Base-by-base conservation (phyloP, 2,329 filamentous ascomycete genomes). In the Camillea tinctor region DNA sequence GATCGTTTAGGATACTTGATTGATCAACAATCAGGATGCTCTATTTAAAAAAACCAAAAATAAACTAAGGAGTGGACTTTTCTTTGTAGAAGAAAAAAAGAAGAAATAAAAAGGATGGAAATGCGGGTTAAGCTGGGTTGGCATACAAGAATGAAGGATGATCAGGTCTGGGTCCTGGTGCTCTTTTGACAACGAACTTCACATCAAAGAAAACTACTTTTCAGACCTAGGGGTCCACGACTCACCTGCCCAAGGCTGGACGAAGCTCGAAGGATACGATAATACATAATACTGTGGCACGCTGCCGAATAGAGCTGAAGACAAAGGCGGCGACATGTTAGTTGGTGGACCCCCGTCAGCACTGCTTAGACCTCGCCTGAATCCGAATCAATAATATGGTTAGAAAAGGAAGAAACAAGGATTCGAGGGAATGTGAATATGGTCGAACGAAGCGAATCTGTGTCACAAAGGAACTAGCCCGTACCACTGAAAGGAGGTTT, bases 381-480 rank as follows among this genome's bases (percentile, higher is more conserved):
- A 44, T 44, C 36, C 36, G 36, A 44, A 44, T 44, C 36, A 44
- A 44, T 44, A 44, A 44, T 44, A 44, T 17, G 17, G 36, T 15
- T 17, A n/a, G 6, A 44, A n/a, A 44, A n/a, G 36, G 36, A 44
- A 44, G 36, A 44, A 44, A 17, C 36, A 44, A 44, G 36, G 36
- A 26, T 17, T 21, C 48, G n/a, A 7, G 20, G 13, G 20, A n/a
- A 26, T n/a, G 44, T 22, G 23, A 30, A 44, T 44, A 24, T 17
- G 52, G 52, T 56, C 26, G 23, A 26, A 26, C 51, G 53, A 48
- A 40, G 36, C 40, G 50, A 53, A 55, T 22, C 26, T 9, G 56
- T 60, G 59, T 59, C 55, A 69, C 60, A 68, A 68, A 67, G 58
- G 58, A 63, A 60, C 55, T 57, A 59, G 58, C 26, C 36, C 36